Conservation (phyloP, 176 grass and related monocot genomes). For the Poa pratensis region DNA sequence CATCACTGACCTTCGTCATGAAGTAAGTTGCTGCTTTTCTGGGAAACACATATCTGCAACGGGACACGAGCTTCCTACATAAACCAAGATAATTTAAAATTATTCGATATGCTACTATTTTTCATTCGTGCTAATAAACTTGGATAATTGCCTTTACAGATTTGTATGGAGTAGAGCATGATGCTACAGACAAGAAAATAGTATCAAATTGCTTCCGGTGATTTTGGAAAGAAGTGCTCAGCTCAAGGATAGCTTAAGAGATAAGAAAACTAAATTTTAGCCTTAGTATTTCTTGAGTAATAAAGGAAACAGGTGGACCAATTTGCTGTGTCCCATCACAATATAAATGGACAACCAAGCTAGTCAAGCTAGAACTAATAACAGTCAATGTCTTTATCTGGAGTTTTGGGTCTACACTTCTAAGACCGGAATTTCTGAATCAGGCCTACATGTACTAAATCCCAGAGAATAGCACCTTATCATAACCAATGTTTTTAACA, state of each 20-base stretch:
- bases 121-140: background rate
- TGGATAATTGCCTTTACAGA: constrained; percentile 4
- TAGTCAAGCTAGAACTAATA: background rate
- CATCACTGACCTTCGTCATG: constrained; percentile 75
- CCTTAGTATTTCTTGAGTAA: constrained; percentile 5
- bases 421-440: background rate
- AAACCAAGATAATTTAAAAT: constrained; percentile 29
- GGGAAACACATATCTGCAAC: constrained; percentile 87
- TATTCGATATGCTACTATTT: constrained; percentile 6
- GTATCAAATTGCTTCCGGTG: constrained; percentile 28
- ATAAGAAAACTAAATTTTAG: background rate
- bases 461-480: background rate
- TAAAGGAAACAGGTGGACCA: constrained; percentile 14
- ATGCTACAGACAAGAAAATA: constrained; percentile 32
- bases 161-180: constrained; percentile 2
- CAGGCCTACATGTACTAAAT: background rate
- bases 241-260: constrained; percentile 41
- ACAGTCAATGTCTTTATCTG: background rate
- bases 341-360: background rate
- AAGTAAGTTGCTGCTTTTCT: constrained; percentile 73
- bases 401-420: background rate
- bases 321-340: background rate
- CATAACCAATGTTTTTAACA: background rate
- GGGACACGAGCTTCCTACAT: constrained; percentile 78
- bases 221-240: background rate